Conservation (phyloP, 805 yeast species). For the Schwanniomyces occidentalis region DNA sequence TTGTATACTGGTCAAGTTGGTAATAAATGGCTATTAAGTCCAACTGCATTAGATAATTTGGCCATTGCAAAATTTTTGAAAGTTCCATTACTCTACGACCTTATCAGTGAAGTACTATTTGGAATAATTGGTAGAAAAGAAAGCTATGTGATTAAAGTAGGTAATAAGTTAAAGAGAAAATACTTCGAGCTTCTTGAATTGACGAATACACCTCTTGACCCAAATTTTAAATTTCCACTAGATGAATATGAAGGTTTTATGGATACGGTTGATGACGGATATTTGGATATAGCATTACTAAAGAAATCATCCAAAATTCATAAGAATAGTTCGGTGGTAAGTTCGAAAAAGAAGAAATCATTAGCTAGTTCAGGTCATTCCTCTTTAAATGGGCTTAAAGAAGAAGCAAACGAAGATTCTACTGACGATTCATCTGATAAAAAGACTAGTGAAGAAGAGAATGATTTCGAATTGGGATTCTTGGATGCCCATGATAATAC, state of each 20-base stretch:
- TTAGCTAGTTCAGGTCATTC: neutral
- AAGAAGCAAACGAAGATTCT: slow-evolving; percentile 12
- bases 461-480: slow-evolving; percentile 28
- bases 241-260: slow-evolving; percentile 56
- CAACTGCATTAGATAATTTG: slow-evolving; percentile 65
- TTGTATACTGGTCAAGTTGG: slow-evolving; percentile 80
- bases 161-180: slow-evolving; percentile 34
- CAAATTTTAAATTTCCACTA: slow-evolving; percentile 37
- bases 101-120: slow-evolving; percentile 66
- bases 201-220: slow-evolving; percentile 22
- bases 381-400: neutral
- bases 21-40: slow-evolving; percentile 68
- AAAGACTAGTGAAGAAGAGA: slow-evolving; percentile 24
- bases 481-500: slow-evolving; percentile 24
- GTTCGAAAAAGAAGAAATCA: slow-evolving; percentile 16
- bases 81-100: slow-evolving; percentile 67
- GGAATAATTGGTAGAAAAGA: slow-evolving; percentile 72
- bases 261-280: slow-evolving; percentile 66
- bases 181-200: slow-evolving; percentile 25
- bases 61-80: slow-evolving; percentile 64
- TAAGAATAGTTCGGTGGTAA: slow-evolving; percentile 20
- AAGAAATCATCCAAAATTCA: slow-evolving; percentile 43
- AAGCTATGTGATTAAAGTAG: slow-evolving; percentile 44
- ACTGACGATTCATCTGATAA: slow-evolving; percentile 27
- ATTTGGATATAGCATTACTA: slow-evolving; percentile 54